Evolutionary conservation across 2,329 filamentous ascomycete genomes (phyloP).

Genomic region (Periconia digitata): DNA sequence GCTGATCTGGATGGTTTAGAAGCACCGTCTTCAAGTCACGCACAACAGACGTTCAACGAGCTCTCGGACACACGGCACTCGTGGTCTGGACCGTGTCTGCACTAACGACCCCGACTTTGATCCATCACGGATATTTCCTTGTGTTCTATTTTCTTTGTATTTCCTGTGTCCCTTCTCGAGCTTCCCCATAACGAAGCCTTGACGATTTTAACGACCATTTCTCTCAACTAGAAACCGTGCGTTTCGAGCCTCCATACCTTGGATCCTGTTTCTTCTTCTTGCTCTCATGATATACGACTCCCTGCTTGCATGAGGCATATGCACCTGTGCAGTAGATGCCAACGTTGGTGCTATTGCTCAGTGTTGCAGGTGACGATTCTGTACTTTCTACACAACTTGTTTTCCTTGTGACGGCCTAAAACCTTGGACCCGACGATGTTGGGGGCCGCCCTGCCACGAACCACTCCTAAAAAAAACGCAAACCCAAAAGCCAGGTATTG

Average conservation of each 20-base stretch:
- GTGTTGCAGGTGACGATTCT: constrained; percentile 36
- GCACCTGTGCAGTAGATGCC: constrained; percentile 26
- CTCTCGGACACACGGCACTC: background rate
- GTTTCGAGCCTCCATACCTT: constrained; percentile 29
- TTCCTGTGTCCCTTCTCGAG: constrained; percentile 35
- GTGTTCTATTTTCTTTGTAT: constrained; percentile 31
- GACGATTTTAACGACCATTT: constrained; percentile 40
- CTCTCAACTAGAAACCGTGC: constrained; percentile 20
- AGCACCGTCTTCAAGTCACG: constrained; percentile 9
- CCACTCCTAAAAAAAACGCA: constrained; percentile 2
- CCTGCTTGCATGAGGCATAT: constrained; percentile 40
- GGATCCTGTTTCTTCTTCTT: constrained; percentile 24
- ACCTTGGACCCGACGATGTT: constrained; percentile 14
- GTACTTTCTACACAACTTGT: constrained; percentile 36
- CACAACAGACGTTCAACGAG: background rate
- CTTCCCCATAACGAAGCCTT: constrained; percentile 34
- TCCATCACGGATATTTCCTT: constrained; percentile 26
- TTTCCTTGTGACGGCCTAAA: constrained; percentile 27
- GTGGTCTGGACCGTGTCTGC: constrained; percentile 1
- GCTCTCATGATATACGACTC: constrained; percentile 39
- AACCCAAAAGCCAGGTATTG: background rate
- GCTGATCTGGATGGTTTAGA: no score
- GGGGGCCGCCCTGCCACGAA: constrained; percentile 20
- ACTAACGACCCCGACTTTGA: constrained; percentile 6
- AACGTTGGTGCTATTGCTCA: constrained; percentile 28